phyloP scores from a whole-genome alignment of 2,329 filamentous ascomycete genomes.

The Monosporascus sp. region DNA sequence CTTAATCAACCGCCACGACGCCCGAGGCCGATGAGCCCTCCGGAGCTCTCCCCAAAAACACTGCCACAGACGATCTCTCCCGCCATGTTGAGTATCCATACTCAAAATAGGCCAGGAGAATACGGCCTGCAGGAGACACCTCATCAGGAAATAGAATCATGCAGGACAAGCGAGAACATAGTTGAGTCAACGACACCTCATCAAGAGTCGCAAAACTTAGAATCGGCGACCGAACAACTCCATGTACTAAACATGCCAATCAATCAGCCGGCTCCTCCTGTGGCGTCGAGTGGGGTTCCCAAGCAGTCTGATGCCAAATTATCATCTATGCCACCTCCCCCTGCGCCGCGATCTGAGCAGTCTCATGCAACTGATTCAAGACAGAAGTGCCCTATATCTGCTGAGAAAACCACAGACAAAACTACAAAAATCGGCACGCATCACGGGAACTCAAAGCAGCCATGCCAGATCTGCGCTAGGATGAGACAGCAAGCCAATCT shows the following conservation, averaged over 20 bases:
- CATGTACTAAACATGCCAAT: conserved; percentile 5
- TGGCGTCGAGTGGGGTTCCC: not conserved
- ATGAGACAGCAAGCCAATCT: conserved; percentile 24
- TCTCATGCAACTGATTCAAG: conserved; percentile 3
- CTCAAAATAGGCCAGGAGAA: not conserved
- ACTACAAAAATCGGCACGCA: conserved; percentile 2
- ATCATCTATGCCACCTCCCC: conserved; percentile 16
- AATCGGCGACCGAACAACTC: conserved; percentile 1
- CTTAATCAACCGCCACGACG: conserved; percentile 22
- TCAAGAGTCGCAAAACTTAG: conserved; percentile 1
- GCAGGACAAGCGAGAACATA: conserved; percentile 2
- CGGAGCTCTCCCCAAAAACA: conserved; percentile 32
- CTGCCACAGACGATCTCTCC: conserved; percentile 18
- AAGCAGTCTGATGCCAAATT: conserved; percentile 3
- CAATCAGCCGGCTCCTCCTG: conserved; percentile 1
- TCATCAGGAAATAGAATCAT: conserved; percentile 2
- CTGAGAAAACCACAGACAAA: not conserved
- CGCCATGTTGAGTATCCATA: conserved; percentile 2
- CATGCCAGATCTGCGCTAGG: conserved; percentile 24
- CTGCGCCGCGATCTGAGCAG: conserved; percentile 5
- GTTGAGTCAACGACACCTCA: conserved; percentile 2
- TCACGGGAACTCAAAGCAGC: conserved; percentile 15
- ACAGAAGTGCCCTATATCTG: not conserved
- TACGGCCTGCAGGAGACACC: not conserved
- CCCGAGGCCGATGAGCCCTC: conserved; percentile 20